Evolutionary conservation across 352 stramenopile species (phyloP), one percentile per base, ranked within the genome.

Genomic region (Pythium monospermum): DNA sequence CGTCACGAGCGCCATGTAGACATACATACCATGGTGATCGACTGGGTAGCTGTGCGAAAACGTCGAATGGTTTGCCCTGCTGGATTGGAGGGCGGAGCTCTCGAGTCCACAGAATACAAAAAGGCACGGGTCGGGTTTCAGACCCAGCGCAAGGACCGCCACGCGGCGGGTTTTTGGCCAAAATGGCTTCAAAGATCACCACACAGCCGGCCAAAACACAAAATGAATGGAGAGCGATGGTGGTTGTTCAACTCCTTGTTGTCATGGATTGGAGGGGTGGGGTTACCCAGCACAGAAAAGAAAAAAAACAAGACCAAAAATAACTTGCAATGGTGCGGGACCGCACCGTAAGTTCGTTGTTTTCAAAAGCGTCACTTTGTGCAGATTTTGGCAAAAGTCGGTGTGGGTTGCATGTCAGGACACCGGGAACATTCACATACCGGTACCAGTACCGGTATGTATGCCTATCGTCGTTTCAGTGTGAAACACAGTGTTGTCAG

Each of bases 1-100:
- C n/a, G n/a, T n/a, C n/a, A n/a, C n/a, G n/a, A n/a, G n/a, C n/a
- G n/a, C n/a, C n/a, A n/a, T n/a, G n/a, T n/a, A n/a, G n/a, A n/a
- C n/a, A n/a, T n/a, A n/a, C 59, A 30, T 55, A 67, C 59, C 59
- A 67, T 67, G 49, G 53, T 67, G 59, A 67, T 57, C 59, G 59
- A 67, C 43, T 59, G 49, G 36, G 52, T 49, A 62, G 59, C 52
- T 30, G 53, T 61, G 52, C 57, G 47, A 61, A 67, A 67, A 67
- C 59, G 59, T 67, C 59, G 59, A 67, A 67, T 67, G 59, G 52
- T 56, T 58, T 56, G 38, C 7, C 23, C 6, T 31, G 8, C 27
- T 23, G 21, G 59, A 54, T 30, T 41, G 33, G 32, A 40, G 28
- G 45, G n/a, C n/a, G 12, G 49, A 53, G 45, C 45, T 18, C 43